Evolutionary conservation across 176 grass and related monocot genomes (phyloP).

Genomic region (Lolium rigidum): DNA sequence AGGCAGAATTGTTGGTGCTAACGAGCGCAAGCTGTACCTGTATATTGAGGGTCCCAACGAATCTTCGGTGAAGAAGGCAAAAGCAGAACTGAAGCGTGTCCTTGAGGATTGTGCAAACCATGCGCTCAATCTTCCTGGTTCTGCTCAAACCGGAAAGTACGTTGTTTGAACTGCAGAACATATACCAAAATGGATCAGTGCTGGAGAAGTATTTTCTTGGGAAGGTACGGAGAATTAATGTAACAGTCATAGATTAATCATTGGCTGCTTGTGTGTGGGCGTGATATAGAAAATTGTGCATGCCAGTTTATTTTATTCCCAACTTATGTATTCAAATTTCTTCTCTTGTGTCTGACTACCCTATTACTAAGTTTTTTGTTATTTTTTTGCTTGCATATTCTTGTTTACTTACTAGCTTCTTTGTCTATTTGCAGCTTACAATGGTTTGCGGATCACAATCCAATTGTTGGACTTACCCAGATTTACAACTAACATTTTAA

Average conservation of each 20-base stretch:
- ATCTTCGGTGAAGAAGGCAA: conserved; percentile 90
- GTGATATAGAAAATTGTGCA: not conserved
- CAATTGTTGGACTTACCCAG: conserved; percentile 27
- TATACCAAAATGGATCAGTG: conserved; percentile 1
- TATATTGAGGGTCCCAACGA: conserved; percentile 91
- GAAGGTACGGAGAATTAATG: conserved; percentile 40
- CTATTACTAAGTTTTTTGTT: conserved; percentile 19
- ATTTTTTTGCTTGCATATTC: conserved; percentile 6
- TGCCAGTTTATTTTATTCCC: conserved; percentile 22
- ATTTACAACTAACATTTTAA: conserved; percentile 16
- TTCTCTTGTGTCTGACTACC: conserved; percentile 14
- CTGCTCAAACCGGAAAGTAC: conserved; percentile 85
- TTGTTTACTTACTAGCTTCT: conserved; percentile 39
- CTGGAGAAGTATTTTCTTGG: conserved; percentile 14
- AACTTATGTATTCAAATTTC: conserved; percentile 23
- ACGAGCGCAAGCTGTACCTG: conserved; percentile 88
- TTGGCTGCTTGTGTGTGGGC: conserved; percentile 4
- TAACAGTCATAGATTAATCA: not conserved
- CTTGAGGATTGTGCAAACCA: conserved; percentile 86
- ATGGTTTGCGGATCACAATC: conserved; percentile 12
- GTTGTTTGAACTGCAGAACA: conserved; percentile 67
- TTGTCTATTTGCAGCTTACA: conserved; percentile 42
- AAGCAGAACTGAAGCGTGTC: conserved; percentile 91
- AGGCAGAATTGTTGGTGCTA: conserved; percentile 79
- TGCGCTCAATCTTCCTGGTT: conserved; percentile 81